A percentile compares a stretch with the other conserved stretches of the same genome.
Evolutionary conservation across 1,284 basidiomycete genomes (phyloP).

Genomic region (Meripilus lineatus): DNA sequence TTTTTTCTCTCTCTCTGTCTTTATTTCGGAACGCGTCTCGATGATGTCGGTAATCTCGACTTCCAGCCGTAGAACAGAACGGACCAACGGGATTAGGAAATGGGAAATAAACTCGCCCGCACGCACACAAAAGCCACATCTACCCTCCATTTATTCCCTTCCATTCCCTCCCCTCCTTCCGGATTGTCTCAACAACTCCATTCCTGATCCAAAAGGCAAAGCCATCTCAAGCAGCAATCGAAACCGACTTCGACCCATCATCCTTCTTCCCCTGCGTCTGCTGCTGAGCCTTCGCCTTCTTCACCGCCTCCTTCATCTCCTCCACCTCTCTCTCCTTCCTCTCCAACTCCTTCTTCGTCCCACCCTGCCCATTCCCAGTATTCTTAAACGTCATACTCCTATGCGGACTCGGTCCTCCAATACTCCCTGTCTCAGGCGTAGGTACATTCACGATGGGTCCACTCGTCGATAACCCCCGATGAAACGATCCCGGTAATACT

Average conservation of each 20-base stretch:
- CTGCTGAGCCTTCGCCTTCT: conserved; percentile 53
- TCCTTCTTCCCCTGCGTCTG: conserved; percentile 58
- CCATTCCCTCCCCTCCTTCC: no score
- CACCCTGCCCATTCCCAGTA: conserved; percentile 26
- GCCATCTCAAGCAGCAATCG: conserved; percentile 44
- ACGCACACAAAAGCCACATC: no score
- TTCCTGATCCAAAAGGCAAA: no score
- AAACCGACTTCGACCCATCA: conserved; percentile 42
- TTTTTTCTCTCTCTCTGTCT: no score
- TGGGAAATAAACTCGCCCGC: no score
- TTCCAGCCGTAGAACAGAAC: no score
- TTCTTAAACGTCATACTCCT: conserved; percentile 66
- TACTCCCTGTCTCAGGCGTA: conserved; percentile 60
- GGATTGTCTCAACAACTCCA: no score
- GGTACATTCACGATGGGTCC: conserved; percentile 55
- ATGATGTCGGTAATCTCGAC: no score
- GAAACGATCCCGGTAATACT: conserved; percentile 70
- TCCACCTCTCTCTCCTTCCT: conserved; percentile 56
- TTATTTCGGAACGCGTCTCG: no score
- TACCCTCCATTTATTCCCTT: no score
- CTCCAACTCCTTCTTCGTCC: conserved; percentile 47
- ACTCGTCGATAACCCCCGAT: conserved; percentile 61
- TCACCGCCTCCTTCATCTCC: conserved; percentile 51
- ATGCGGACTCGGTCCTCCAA: conserved; percentile 54
- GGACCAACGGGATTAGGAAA: no score